Evolutionary conservation across 257 asterid species (phyloP).

Genomic region (Plantago elongata): DNA sequence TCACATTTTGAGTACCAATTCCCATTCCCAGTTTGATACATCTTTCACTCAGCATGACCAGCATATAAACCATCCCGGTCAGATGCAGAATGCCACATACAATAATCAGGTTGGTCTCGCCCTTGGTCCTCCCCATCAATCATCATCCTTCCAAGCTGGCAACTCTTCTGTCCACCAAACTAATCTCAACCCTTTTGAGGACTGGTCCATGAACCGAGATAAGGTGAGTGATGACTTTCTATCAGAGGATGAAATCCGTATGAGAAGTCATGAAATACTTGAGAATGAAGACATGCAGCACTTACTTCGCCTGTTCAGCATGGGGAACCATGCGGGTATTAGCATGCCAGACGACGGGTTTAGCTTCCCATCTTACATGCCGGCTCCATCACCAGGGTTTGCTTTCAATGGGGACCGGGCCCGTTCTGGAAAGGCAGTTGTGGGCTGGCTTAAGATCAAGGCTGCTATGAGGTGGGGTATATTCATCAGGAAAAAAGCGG

Average conservation of each 20-base stretch:
- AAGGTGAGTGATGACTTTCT: conserved; percentile 67
- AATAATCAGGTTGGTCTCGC: conserved; percentile 49
- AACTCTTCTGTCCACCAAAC: conserved; percentile 45
- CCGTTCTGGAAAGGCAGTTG: conserved; percentile 84
- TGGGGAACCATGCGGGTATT: conserved; percentile 55
- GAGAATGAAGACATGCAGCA: conserved; percentile 97
- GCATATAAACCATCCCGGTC: conserved; percentile 40
- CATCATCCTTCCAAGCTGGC: conserved; percentile 41
- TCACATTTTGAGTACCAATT: conserved; percentile 34
- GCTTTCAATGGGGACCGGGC: conserved; percentile 49
- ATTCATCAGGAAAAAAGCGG: conserved; percentile 93
- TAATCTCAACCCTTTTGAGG: conserved; percentile 56
- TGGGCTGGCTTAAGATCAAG: conserved; percentile 94
- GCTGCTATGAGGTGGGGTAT: conserved; percentile 99
- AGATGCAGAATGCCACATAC: conserved; percentile 36
- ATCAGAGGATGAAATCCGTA: conserved; percentile 88
- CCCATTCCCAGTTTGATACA: conserved; percentile 40
- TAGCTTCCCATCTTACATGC: conserved; percentile 50
- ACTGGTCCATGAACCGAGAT: conserved; percentile 62
- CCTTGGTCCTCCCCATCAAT: conserved; percentile 68
- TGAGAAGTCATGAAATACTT: conserved; percentile 83
- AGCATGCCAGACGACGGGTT: conserved; percentile 59
- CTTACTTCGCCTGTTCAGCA: conserved; percentile 78
- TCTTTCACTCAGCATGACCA: conserved; percentile 38
- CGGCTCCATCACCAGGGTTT: conserved; percentile 59